phyloP scores from a whole-genome alignment of 345 rosid genomes.

The Psidium friedrichsthalianum region DNA sequence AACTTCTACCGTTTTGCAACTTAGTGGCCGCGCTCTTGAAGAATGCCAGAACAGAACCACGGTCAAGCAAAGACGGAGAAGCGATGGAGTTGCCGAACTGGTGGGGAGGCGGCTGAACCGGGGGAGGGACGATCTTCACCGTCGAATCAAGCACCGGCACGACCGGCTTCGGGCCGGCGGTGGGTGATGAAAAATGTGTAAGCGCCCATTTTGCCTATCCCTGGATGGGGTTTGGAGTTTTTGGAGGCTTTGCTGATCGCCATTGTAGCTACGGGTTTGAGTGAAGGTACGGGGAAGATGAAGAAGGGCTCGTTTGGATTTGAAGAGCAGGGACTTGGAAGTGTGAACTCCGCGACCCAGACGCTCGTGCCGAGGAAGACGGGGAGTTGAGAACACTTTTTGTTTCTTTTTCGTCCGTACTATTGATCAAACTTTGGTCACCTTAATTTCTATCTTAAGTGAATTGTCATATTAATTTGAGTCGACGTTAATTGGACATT shows the following conservation, averaged over 20 bases:
- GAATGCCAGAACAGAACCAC: conserved; percentile 46
- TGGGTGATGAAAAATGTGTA: conserved; percentile 89
- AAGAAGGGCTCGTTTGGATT: neutral
- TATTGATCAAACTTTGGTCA: neutral
- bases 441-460: too few species aligned
- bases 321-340: neutral
- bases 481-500: too few species aligned
- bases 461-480: too few species aligned
- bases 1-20: conserved; percentile 57
- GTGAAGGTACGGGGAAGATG: neutral
- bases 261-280: conserved; percentile 18
- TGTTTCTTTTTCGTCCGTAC: too few species aligned
- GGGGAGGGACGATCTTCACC: conserved; percentile 23
- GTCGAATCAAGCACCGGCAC: conserved; percentile 28
- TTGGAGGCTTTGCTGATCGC: conserved; percentile 39
- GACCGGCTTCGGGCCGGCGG: conserved; percentile 66
- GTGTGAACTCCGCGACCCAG: neutral
- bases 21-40: conserved; percentile 56
- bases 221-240: conserved; percentile 64
- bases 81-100: conserved; percentile 36
- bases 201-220: conserved; percentile 88
- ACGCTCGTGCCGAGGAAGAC: neutral
- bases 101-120: conserved; percentile 54
- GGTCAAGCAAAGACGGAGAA: neutral
- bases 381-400: too few species aligned